A percentile compares a stretch with the other conserved stretches of the same genome.
phyloP scores from a whole-genome alignment of 1,139 yeast genomes.

The Candida sp. region DNA sequence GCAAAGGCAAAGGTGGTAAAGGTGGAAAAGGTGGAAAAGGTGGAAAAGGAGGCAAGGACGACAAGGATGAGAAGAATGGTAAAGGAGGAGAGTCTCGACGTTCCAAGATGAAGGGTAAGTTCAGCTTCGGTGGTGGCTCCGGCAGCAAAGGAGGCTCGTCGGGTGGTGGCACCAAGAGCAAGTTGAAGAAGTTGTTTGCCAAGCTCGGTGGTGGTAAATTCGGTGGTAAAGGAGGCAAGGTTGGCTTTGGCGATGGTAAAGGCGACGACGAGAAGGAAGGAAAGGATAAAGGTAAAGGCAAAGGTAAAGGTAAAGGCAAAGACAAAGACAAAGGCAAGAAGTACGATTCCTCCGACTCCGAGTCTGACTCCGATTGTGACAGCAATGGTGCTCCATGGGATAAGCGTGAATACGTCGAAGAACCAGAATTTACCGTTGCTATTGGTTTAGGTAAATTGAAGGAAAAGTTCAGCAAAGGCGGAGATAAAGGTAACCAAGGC shows the following conservation, averaged over 20 bases:
- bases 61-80: not conserved
- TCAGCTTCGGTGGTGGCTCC: not conserved
- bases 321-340: not conserved
- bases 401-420: conserved; percentile 3
- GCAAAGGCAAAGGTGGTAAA: conserved; percentile 2
- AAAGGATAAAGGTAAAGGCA: not conserved
- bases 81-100: conserved; percentile 1
- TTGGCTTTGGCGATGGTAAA: not conserved
- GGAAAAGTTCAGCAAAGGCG: conserved; percentile 4
- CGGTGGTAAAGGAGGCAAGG: not conserved
- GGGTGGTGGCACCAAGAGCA: not conserved
- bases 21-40: not conserved
- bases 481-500: conserved; percentile 6
- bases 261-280: not conserved
- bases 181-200: not conserved
- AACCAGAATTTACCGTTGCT: not conserved
- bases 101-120: conserved; percentile 3
- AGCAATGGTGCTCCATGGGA: conserved; percentile 1
- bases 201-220: not conserved
- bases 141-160: not conserved
- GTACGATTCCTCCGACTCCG: not conserved
- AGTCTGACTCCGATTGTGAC: not conserved
- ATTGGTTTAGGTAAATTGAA: conserved; percentile 9
- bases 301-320: not conserved
- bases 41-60: not conserved